A percentile compares a stretch with the other conserved stretches of the same genome.
phyloP scores from a whole-genome alignment of 2,329 filamentous ascomycete genomes.

The Cladosporium oxysporum region DNA sequence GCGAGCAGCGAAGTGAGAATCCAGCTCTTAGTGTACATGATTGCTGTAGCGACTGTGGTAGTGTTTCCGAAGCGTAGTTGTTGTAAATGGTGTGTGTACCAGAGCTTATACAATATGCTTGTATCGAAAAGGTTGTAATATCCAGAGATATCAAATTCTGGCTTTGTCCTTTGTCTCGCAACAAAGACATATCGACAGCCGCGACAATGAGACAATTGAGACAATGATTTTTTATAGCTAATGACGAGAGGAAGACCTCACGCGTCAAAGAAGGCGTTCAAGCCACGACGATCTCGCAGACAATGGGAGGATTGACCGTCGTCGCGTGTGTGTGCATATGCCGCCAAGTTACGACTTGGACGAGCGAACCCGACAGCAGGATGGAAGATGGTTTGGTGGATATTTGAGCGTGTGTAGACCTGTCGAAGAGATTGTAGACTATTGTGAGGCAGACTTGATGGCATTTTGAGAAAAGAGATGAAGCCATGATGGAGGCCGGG shows the following conservation, averaged over 20 bases:
- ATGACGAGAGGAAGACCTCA: neutral
- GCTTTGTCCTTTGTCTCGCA: conserved; percentile 6
- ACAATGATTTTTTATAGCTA: conserved; percentile 4
- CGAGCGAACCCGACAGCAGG: neutral
- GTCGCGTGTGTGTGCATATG: neutral
- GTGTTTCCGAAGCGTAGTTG: neutral
- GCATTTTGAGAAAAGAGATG: neutral
- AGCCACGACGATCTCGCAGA: neutral
- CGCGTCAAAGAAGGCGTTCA: conserved; percentile 4
- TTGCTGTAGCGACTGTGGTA: conserved; percentile 10
- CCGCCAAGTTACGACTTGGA: neutral
- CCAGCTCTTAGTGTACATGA: conserved; percentile 11
- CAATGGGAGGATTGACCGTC: neutral
- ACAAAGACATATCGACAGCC: neutral
- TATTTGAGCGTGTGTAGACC: neutral
- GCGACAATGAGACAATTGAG: conserved; percentile 3
- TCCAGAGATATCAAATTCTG: neutral
- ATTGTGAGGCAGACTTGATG: neutral
- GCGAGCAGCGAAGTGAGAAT: conserved; percentile 15
- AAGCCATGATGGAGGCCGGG: neutral
- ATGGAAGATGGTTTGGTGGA: neutral
- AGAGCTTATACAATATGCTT: conserved; percentile 7
- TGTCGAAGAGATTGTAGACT: neutral
- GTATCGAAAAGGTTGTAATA: neutral
- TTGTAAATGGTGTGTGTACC: neutral